phyloP scores from a whole-genome alignment of 2,329 filamentous ascomycete species.

The Colletotrichum costaricense region DNA sequence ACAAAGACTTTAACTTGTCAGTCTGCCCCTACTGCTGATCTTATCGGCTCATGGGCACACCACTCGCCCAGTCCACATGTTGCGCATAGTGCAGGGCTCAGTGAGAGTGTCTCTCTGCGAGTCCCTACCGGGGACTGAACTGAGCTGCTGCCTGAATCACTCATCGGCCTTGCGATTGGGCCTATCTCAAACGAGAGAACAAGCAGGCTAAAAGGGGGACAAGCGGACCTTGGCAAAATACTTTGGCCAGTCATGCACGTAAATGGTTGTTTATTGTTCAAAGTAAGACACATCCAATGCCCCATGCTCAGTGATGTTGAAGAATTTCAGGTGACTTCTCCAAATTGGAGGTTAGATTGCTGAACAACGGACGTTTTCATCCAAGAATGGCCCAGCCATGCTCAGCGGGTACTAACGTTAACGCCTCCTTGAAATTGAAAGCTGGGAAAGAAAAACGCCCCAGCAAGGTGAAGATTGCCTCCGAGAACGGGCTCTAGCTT shows the following conservation, averaged over 20 bases:
- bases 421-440: background rate
- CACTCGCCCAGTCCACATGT: background rate
- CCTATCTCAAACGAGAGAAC: background rate
- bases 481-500: background rate
- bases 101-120: background rate
- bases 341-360: background rate
- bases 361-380: background rate
- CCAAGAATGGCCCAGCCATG: conserved; percentile 16
- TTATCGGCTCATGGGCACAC: background rate
- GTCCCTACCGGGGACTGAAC: background rate
- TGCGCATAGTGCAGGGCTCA: background rate
- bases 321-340: background rate
- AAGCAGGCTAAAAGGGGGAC: no score
- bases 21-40: background rate
- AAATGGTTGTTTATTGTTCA: background rate
- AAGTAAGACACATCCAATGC: background rate
- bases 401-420: background rate
- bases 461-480: background rate
- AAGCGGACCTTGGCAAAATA: background rate
- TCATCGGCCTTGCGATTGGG: background rate
- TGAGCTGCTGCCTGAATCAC: background rate
- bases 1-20: background rate
- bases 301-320: background rate
- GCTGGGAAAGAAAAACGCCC: background rate
- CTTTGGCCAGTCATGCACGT: background rate